Conservation (phyloP, 2,329 filamentous ascomycete genomes). For the Epichloe baconii region DNA sequence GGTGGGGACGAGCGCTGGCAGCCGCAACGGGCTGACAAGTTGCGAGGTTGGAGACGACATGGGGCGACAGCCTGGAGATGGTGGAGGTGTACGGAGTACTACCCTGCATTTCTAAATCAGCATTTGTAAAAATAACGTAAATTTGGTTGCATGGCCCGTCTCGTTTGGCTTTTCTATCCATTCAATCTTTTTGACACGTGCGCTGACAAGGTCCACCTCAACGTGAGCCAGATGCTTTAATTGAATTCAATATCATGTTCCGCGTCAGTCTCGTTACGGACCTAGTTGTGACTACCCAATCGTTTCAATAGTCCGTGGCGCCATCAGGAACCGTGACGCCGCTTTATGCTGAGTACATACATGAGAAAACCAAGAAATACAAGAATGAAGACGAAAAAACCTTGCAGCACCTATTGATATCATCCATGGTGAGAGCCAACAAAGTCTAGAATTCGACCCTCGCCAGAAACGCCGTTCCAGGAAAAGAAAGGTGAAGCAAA, state of each 20-base stretch:
- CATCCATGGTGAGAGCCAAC: neutral
- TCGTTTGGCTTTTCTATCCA: too few relatives aligned
- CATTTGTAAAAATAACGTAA: too few relatives aligned
- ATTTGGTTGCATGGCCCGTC: too few relatives aligned
- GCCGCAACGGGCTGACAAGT: neutral
- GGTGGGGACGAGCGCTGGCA: slow-evolving; percentile 1
- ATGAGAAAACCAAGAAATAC: neutral
- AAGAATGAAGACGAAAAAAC: neutral
- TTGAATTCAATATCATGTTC: neutral
- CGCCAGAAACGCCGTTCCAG: neutral
- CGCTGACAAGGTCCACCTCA: too few relatives aligned
- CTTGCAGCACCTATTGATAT: neutral
- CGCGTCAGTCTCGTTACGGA: neutral
- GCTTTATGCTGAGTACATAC: slow-evolving; percentile 1
- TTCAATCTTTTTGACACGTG: too few relatives aligned
- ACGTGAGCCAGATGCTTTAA: too few relatives aligned
- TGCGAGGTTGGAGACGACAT: neutral
- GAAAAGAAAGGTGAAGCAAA: neutral
- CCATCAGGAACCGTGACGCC: slow-evolving; percentile 2
- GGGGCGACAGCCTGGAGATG: neutral
- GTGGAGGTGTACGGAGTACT: too few relatives aligned
- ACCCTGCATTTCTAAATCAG: too few relatives aligned
- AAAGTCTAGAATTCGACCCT: neutral
- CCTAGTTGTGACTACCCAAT: neutral
- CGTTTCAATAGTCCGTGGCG: neutral